These are phyloP conservation scores for Boletellus sp. DNA, from an alignment of 768 basidiomycete species.

Conservation along the genomic window DNA sequence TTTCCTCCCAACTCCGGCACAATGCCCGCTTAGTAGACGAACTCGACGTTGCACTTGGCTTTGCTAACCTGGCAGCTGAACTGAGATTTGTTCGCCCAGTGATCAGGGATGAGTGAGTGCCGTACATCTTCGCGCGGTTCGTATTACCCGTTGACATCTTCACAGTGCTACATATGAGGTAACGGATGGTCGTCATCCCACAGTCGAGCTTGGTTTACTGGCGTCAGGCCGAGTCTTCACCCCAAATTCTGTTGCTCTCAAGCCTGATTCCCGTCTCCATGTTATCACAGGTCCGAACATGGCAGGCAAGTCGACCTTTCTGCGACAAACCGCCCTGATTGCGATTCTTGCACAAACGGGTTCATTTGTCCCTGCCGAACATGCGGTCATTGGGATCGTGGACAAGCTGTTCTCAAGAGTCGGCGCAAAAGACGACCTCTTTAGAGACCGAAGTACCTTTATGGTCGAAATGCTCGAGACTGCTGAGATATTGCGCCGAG, in stretches of 20 bases:
- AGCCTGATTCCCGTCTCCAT: slow-evolving; percentile 61
- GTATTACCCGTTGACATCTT: not conserved
- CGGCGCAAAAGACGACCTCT: slow-evolving; percentile 93
- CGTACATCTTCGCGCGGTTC: not conserved
- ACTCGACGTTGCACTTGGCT: slow-evolving; percentile 78
- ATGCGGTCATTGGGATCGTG: slow-evolving; percentile 76
- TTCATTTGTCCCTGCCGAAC: slow-evolving; percentile 88
- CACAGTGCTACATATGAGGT: slow-evolving; percentile 59
- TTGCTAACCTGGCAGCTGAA: slow-evolving; percentile 76
- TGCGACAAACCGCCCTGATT: slow-evolving; percentile 89
- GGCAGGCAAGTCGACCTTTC: slow-evolving; percentile 91
- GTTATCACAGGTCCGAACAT: slow-evolving; percentile 94
- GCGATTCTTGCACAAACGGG: slow-evolving; percentile 89
- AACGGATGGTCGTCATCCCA: slow-evolving; percentile 82
- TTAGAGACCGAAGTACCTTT: slow-evolving; percentile 90
- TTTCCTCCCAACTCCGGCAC: slow-evolving; percentile 53
- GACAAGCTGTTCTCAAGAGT: slow-evolving; percentile 93
- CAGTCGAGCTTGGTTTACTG: slow-evolving; percentile 85
- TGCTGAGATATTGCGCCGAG: slow-evolving; percentile 80
- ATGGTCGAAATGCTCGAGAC: slow-evolving; percentile 99
- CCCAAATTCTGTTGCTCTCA: slow-evolving; percentile 73
- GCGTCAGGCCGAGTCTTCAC: slow-evolving; percentile 73
- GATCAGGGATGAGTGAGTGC: slow-evolving; percentile 63
- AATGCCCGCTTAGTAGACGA: slow-evolving; percentile 84
- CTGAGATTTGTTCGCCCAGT: slow-evolving; percentile 71